Evolutionary conservation across 257 asterid species (phyloP), one percentile per base, ranked within the genome.

Genomic region (Solanum peruvianum): DNA sequence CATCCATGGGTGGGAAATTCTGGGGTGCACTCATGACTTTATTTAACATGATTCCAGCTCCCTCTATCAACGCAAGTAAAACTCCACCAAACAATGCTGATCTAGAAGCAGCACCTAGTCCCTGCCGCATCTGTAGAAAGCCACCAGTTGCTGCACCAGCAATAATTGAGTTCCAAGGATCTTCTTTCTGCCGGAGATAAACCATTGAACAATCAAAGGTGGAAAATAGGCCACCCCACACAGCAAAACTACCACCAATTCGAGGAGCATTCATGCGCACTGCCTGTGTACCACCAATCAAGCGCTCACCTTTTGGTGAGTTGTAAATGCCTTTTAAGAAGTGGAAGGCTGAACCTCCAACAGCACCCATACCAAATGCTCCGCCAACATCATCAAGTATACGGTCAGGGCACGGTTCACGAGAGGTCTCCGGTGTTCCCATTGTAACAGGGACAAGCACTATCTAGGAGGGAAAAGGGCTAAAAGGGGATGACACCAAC

Each of bases 1-100:
- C 98, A 44, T 95, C 98, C 96, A 92, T 92, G 44, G 94, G 94
- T 29, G 95, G 97, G 52, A 94, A 80, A 49, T 84, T 83, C 87
- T 89, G 90, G 5, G 85, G 90, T 27, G 85, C 72, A 72, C 62
- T 64, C 89, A 88, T 82, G 66, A 87, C 41, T 67, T 87, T 88
- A 80, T 88, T 88, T 21, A 89, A 45, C 91, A 88, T 88, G 41
- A 91, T 89, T 27, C 90, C 89, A 45, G 89, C 88, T 7, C 93
- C 92, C 82, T 91, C 93, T 7, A 91, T 87, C 7, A 89, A 85
- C 0, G 89, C 92, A 67, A 91, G 77, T 6, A 89, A 67, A 35
- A 88, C 82, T 16, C 93, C 93, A 23, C 93, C 93, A 13, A 89
- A 76, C 0, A 86, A 8, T 3, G 93, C 90, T 7, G 91, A 75